Percentiles rank a stretch among this genome's conserved stretches.
These are phyloP conservation scores for Pythium angustatum DNA, from an alignment of 352 stramenopile genomes.

Conservation along the genomic window DNA sequence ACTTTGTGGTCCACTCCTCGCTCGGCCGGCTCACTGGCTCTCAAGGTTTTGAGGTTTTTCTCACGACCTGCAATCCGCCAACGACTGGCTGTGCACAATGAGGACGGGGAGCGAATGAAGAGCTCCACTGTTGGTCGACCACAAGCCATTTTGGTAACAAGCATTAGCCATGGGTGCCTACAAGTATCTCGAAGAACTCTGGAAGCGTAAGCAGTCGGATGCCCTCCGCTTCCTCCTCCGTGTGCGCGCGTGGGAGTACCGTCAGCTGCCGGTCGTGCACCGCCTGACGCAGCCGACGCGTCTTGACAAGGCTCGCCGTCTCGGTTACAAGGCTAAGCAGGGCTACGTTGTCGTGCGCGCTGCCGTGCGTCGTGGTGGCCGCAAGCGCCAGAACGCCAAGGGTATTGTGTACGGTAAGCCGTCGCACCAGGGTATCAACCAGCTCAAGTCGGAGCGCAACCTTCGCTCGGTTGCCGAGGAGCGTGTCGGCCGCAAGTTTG, in stretches of 20 bases:
- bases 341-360: conserved; percentile 98
- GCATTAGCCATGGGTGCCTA: conserved; percentile 96
- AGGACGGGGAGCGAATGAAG: neutral
- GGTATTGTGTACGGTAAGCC: conserved; percentile 99
- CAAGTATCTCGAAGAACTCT: conserved; percentile 99
- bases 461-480: conserved; percentile 98
- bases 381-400: conserved; percentile 99
- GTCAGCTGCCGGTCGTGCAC: conserved; percentile 97
- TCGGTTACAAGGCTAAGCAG: conserved; percentile 99
- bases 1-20: neutral
- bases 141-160: conserved; percentile 35
- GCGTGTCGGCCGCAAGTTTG: conserved; percentile 96
- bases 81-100: conserved; percentile 26
- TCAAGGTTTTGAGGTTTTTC: conserved; percentile 26
- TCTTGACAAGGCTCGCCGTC: conserved; percentile 98
- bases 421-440: conserved; percentile 99
- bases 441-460: conserved; percentile 99
- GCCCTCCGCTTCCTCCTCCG: conserved; percentile 99
- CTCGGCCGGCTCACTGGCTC: neutral
- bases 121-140: neutral
- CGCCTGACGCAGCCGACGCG: conserved; percentile 94
- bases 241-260: conserved; percentile 98
- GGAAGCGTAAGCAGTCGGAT: conserved; percentile 99
- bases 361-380: conserved; percentile 97
- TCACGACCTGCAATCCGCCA: neutral